phyloP scores from a whole-genome alignment of 129 eudicot genomes.

The Oenanthe sinensis region DNA sequence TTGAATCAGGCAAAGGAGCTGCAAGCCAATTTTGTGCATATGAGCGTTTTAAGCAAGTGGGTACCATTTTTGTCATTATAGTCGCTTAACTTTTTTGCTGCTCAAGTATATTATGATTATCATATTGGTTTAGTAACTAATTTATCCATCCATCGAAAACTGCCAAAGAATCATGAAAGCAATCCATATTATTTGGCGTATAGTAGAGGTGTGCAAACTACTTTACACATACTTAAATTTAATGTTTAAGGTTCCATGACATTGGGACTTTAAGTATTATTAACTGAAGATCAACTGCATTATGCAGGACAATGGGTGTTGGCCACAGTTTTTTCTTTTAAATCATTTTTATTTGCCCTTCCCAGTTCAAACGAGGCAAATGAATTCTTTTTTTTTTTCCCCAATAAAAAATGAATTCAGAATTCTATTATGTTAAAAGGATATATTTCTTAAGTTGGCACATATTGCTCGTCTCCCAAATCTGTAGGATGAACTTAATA shows the following conservation, averaged over 20 bases:
- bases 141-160: not conserved
- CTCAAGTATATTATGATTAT: not conserved
- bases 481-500: not conserved
- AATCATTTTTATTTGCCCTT: not conserved
- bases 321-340: not conserved
- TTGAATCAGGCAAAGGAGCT: constrained; percentile 72
- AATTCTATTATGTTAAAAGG: not conserved
- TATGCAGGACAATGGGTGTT: not conserved
- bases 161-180: not conserved
- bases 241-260: not conserved
- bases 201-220: not conserved
- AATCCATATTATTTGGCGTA: not conserved
- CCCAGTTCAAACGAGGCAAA: no score
- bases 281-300: not conserved
- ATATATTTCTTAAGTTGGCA: not conserved
- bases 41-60: constrained; percentile 84
- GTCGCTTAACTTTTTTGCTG: not conserved
- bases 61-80: constrained; percentile 15
- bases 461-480: not conserved
- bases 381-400: no score
- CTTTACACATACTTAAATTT: not conserved
- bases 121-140: constrained; percentile 3
- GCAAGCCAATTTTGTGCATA: constrained; percentile 78
- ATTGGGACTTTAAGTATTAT: not conserved
- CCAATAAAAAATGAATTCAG: not conserved